phyloP scores from a whole-genome alignment of 441 rosid genomes.

The Pelargonium australe region DNA sequence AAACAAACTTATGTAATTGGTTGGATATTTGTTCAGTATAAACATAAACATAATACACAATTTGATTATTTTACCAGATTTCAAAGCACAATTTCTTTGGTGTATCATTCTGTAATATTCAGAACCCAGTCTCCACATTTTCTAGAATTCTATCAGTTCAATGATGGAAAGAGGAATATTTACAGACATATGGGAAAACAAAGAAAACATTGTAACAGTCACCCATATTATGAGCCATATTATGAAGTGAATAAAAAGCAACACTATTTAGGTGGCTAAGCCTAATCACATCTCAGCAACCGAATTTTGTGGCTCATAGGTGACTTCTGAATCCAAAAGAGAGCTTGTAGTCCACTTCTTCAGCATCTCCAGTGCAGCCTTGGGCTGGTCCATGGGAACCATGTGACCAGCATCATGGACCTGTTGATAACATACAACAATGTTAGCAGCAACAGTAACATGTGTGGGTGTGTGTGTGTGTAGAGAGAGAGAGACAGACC shows the following conservation, averaged over 20 bases:
- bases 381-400: conserved; percentile 99
- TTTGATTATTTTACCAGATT: too few relatives aligned
- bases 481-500: conserved; percentile 34
- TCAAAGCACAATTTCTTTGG: not conserved
- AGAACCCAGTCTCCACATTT: not conserved
- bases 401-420: conserved; percentile 89
- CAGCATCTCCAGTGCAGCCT: conserved; percentile 81
- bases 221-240: not conserved
- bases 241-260: not conserved
- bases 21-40: too few relatives aligned
- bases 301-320: conserved; percentile 25
- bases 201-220: not conserved
- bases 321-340: conserved; percentile 25
- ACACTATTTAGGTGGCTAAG: conserved; percentile 2
- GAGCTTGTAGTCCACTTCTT: conserved; percentile 68
- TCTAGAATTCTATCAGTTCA: not conserved
- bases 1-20: too few relatives aligned
- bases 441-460: conserved; percentile 14
- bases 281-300: conserved; percentile 50
- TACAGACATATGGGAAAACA: not conserved
- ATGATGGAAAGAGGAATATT: not conserved
- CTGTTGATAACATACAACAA: conserved; percentile 29
- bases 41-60: too few relatives aligned
- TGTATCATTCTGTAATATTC: not conserved
- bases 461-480: not conserved